Evolutionary conservation across 768 basidiomycete genomes (phyloP).

Genomic region (Pilatotrama ljubarskyi): DNA sequence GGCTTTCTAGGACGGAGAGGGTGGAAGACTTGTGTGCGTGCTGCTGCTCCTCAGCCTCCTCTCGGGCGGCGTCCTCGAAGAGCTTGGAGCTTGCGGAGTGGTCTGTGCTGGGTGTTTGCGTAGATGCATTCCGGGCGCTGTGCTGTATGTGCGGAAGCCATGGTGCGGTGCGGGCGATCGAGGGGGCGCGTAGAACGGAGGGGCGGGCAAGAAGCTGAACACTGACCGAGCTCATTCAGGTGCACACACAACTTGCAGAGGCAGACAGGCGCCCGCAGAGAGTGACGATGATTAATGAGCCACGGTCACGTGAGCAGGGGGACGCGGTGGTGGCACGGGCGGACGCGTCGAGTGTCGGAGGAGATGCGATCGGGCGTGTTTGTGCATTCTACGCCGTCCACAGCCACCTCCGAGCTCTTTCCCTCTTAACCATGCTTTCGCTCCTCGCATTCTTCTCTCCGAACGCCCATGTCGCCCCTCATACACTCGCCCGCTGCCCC

Average conservation of each 20-base stretch:
- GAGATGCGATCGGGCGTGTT: neutral
- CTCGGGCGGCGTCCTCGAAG: slow-evolving; percentile 60
- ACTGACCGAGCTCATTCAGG: slow-evolving; percentile 21
- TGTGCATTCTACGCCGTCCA: slow-evolving; percentile 9
- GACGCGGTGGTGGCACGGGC: slow-evolving; percentile 5
- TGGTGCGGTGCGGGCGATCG: neutral
- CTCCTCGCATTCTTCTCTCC: neutral
- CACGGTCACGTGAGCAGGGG: slow-evolving; percentile 11
- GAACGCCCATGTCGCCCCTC: slow-evolving; percentile 1
- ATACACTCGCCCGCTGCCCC: neutral
- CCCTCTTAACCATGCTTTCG: neutral
- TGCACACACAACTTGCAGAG: slow-evolving; percentile 9
- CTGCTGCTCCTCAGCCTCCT: slow-evolving; percentile 44
- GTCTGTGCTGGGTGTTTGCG: slow-evolving; percentile 13
- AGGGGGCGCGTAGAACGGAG: slow-evolving; percentile 9
- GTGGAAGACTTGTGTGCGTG: slow-evolving; percentile 21
- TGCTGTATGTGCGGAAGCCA: neutral
- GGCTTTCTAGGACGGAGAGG: slow-evolving; percentile 38
- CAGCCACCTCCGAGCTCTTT: slow-evolving; percentile 4
- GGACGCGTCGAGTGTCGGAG: neutral
- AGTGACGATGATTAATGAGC: slow-evolving; percentile 8
- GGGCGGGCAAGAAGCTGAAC: neutral
- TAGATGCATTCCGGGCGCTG: slow-evolving; percentile 3
- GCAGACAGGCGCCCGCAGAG: neutral
- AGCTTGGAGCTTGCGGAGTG: slow-evolving; percentile 56